A percentile compares a stretch with the other conserved stretches of the same genome.
Conservation (phyloP, 2,329 filamentous ascomycete genomes). For the Pseudogymnoascus sp. region DNA sequence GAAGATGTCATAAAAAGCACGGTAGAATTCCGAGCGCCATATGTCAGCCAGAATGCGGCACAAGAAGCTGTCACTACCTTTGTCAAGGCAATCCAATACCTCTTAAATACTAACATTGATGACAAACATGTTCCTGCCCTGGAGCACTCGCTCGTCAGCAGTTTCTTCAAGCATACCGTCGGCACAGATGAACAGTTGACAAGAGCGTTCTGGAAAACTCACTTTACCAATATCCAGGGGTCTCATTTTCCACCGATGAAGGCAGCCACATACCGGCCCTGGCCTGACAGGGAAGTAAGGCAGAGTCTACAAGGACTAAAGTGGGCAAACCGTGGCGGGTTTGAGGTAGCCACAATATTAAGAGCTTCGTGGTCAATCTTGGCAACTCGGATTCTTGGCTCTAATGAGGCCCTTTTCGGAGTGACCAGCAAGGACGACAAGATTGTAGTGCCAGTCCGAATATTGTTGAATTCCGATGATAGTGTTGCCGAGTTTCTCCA, state of each 20-base stretch:
- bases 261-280: neutral
- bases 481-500: neutral
- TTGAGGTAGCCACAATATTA: neutral
- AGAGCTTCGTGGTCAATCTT: neutral
- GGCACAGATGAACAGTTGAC: neutral
- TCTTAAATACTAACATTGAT: neutral
- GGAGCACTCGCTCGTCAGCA: neutral
- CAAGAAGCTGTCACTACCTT: neutral
- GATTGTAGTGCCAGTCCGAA: neutral
- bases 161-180: neutral
- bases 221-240: neutral
- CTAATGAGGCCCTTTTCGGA: neutral
- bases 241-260: neutral
- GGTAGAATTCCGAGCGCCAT: neutral
- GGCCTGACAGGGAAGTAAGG: neutral
- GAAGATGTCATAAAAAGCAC: neutral
- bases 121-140: neutral
- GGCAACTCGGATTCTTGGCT: neutral
- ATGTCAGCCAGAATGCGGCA: neutral
- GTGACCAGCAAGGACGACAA: neutral
- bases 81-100: neutral
- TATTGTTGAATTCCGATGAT: neutral
- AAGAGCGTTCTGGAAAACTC: neutral
- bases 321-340: neutral
- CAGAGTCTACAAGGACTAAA: neutral